Percentiles rank a stretch among this genome's conserved stretches.
Evolutionary conservation across 2,329 filamentous ascomycete genomes (phyloP).

Genomic region (Colletotrichum chrysophilum): DNA sequence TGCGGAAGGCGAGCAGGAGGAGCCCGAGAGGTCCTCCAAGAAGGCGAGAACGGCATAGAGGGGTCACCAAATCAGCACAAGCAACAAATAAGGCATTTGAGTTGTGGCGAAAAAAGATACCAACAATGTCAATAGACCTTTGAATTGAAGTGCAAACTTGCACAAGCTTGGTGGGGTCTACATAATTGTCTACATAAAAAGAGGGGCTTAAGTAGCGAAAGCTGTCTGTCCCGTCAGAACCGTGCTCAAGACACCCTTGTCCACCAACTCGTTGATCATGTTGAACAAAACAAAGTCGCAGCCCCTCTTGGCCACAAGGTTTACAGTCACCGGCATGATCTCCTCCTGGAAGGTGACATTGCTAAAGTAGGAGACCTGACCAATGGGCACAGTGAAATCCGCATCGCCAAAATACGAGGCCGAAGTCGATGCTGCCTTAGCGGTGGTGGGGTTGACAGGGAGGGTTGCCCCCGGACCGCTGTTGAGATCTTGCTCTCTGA

Average conservation of each 20-base stretch:
- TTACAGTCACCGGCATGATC: constrained; percentile 46
- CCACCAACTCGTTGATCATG: constrained; percentile 43
- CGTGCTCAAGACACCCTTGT: constrained; percentile 38
- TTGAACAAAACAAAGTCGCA: constrained; percentile 48
- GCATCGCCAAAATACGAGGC: constrained; percentile 33
- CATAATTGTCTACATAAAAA: background rate
- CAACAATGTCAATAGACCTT: background rate
- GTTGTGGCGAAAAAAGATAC: background rate
- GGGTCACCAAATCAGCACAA: background rate
- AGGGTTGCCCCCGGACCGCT: constrained; percentile 30
- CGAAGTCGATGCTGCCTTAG: constrained; percentile 23
- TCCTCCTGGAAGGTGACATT: constrained; percentile 43
- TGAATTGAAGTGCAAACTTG: background rate
- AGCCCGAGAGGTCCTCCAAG: constrained; percentile 34
- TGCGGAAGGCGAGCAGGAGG: constrained; percentile 25
- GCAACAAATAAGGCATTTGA: background rate
- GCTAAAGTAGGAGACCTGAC: constrained; percentile 43
- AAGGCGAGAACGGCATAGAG: constrained; percentile 24
- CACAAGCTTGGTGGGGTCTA: background rate
- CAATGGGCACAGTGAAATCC: constrained; percentile 46
- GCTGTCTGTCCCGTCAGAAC: constrained; percentile 37
- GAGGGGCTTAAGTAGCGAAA: fast-evolving
- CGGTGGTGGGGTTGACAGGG: constrained; percentile 31
- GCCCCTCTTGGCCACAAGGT: constrained; percentile 44
- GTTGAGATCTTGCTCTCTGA: constrained; percentile 37